phyloP scores from a whole-genome alignment of 2,329 filamentous ascomycete species.

The Lasiodiplodia gonubiensis region DNA sequence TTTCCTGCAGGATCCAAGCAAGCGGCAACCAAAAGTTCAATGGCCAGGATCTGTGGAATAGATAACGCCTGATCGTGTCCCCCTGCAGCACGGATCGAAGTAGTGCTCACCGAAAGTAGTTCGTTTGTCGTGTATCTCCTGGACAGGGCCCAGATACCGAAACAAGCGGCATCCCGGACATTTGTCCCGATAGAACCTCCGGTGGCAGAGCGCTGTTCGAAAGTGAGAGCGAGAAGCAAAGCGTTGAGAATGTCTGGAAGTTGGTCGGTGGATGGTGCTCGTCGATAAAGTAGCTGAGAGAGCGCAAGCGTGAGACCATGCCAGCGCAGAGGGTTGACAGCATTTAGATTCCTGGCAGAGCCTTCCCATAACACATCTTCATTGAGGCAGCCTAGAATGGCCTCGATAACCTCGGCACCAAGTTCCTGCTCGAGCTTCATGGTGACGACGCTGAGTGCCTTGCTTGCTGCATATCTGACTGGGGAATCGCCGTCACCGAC shows the following conservation, averaged over 20 bases:
- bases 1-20: constrained; percentile 91
- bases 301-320: constrained; percentile 90
- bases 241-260: constrained; percentile 77
- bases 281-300: constrained; percentile 82
- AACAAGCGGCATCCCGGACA: constrained; percentile 93
- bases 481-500: constrained; percentile 89
- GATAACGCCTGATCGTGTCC: constrained; percentile 42
- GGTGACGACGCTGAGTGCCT: constrained; percentile 86
- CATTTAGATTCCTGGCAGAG: constrained; percentile 66
- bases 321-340: constrained; percentile 84
- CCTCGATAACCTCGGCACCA: constrained; percentile 85
- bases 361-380: constrained; percentile 66
- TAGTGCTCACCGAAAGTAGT: constrained; percentile 65
- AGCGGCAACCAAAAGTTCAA: constrained; percentile 79
- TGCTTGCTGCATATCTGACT: constrained; percentile 88
- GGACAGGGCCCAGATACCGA: constrained; percentile 92
- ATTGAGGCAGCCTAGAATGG: constrained; percentile 72
- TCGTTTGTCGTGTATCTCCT: constrained; percentile 84
- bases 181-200: constrained; percentile 87
- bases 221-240: constrained; percentile 78
- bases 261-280: constrained; percentile 73
- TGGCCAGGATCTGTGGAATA: constrained; percentile 78
- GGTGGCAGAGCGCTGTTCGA: constrained; percentile 85
- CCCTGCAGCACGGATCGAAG: constrained; percentile 50
- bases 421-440: constrained; percentile 79